Evolutionary conservation across 805 yeast species (phyloP).

Genomic region (Wickerhamiella cacticola): DNA sequence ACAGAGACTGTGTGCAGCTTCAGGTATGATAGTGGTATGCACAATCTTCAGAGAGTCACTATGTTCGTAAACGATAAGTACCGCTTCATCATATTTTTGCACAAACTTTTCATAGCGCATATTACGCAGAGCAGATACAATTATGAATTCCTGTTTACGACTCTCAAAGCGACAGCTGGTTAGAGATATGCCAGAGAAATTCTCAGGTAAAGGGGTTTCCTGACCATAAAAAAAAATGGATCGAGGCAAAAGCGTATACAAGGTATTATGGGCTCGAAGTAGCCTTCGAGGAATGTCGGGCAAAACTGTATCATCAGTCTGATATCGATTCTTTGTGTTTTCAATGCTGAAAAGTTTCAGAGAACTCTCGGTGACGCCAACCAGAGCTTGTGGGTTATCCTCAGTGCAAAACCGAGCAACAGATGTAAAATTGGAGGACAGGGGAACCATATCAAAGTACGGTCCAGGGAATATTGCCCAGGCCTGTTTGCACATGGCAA

Average conservation of each 20-base stretch:
- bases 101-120: neutral
- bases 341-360: slow-evolving; percentile 20
- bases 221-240: neutral
- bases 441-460: slow-evolving; percentile 20
- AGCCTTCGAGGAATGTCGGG: neutral
- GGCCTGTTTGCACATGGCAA: slow-evolving; percentile 43
- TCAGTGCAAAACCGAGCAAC: slow-evolving; percentile 1
- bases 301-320: neutral
- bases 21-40: slow-evolving; percentile 50
- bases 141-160: slow-evolving; percentile 11
- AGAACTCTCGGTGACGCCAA: slow-evolving; percentile 26
- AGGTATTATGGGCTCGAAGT: neutral
- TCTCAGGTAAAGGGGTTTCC: neutral
- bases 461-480: slow-evolving; percentile 32
- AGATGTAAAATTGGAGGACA: slow-evolving; percentile 33
- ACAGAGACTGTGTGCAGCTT: slow-evolving; percentile 37
- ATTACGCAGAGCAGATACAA: slow-evolving; percentile 9
- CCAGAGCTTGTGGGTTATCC: slow-evolving; percentile 11
- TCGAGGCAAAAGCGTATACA: neutral
- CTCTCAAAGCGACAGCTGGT: slow-evolving; percentile 26
- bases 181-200: slow-evolving; percentile 16
- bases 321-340: slow-evolving; percentile 12
- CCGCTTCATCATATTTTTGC: neutral
- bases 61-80: neutral
- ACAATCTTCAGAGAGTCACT: slow-evolving; percentile 26